A percentile compares a stretch with the other conserved stretches of the same genome.
phyloP scores from a whole-genome alignment of 179 eudicot genomes.

The Spergularia azorica region DNA sequence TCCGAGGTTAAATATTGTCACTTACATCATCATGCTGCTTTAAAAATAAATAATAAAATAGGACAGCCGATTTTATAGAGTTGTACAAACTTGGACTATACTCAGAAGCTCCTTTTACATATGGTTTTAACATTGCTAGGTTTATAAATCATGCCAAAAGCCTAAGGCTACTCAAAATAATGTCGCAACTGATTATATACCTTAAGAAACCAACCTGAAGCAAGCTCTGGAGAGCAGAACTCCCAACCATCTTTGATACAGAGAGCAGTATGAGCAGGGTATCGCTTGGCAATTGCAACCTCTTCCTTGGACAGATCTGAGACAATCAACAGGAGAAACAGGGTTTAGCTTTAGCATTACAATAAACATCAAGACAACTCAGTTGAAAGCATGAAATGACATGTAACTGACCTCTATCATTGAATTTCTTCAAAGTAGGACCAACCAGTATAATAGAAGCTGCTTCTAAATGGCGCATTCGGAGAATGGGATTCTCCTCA shows the following conservation, averaged over 20 bases:
- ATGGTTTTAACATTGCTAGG: neutral
- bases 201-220: slow-evolving; percentile 60
- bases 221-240: slow-evolving; percentile 77
- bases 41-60: too few relatives aligned
- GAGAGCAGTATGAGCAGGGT: slow-evolving; percentile 78
- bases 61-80: too few relatives aligned
- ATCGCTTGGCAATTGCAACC: slow-evolving; percentile 66
- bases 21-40: too few relatives aligned
- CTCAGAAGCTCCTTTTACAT: neutral
- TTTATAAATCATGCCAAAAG: neutral
- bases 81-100: neutral
- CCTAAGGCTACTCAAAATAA: neutral
- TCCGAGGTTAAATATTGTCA: too few relatives aligned
- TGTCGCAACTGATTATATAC: slow-evolving; percentile 15
- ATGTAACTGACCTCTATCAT: slow-evolving; percentile 67
- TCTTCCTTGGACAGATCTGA: slow-evolving; percentile 83
- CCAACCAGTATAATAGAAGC: slow-evolving; percentile 95
- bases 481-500: slow-evolving; percentile 96
- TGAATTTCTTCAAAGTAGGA: slow-evolving; percentile 85
- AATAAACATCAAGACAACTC: neutral
- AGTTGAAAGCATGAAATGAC: neutral
- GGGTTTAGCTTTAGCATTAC: slow-evolving; percentile 7
- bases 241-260: slow-evolving; percentile 97
- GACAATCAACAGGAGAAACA: slow-evolving; percentile 12
- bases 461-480: slow-evolving; percentile 93